Conservation (phyloP, 2,329 filamentous ascomycete genomes). For the Pestalotiopsis sp. region DNA sequence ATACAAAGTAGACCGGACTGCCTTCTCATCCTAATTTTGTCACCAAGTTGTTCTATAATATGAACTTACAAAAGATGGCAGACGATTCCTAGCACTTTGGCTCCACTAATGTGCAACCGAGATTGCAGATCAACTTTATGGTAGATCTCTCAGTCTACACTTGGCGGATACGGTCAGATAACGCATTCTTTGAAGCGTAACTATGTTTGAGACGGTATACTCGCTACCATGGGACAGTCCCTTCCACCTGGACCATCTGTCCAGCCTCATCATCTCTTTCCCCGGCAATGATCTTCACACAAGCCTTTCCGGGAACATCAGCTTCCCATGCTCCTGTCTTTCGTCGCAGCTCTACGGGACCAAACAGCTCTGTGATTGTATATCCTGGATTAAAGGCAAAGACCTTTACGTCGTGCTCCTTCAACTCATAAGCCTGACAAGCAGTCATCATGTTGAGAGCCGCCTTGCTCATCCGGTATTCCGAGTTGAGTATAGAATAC, state of each 20-base stretch:
- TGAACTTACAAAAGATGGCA: too few relatives aligned
- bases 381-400: constrained; percentile 21
- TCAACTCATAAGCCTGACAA: constrained; percentile 21
- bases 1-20: too few relatives aligned
- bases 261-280: constrained; percentile 6
- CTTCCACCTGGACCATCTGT: constrained; percentile 4
- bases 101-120: background rate
- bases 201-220: background rate
- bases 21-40: too few relatives aligned
- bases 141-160: background rate
- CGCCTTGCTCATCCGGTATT: constrained; percentile 23
- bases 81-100: background rate
- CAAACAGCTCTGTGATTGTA: constrained; percentile 20
- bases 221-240: background rate
- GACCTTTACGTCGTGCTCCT: constrained; percentile 20
- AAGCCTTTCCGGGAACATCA: background rate
- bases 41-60: too few relatives aligned
- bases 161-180: background rate
- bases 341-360: constrained; percentile 10
- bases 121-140: background rate
- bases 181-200: background rate
- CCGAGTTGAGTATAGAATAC: constrained; percentile 13
- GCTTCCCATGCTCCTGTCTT: constrained; percentile 6
- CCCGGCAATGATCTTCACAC: background rate
- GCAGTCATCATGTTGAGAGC: constrained; percentile 23